These are phyloP conservation scores for Russula sp. DNA, from an alignment of 768 basidiomycete species.

Conservation along the genomic window DNA sequence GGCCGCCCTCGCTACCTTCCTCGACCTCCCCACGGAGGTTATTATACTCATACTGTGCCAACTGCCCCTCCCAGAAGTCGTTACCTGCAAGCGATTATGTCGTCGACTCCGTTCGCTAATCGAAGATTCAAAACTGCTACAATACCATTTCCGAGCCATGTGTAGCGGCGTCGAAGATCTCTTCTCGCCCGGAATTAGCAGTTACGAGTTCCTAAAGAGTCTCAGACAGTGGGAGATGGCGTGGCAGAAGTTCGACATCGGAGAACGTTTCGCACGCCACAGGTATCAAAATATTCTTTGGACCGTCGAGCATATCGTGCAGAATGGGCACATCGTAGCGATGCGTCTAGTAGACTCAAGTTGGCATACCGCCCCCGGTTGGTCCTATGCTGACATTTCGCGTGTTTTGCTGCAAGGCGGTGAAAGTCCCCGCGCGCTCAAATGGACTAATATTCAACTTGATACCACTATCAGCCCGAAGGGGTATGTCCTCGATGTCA, in stretches of 20 bases:
- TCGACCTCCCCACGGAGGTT: conserved; percentile 16
- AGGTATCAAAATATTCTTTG: conserved; percentile 24
- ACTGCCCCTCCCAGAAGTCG: conserved; percentile 18
- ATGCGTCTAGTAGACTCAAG: conserved; percentile 24
- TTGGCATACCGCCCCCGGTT: conserved; percentile 24
- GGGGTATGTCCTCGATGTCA: conserved; percentile 25
- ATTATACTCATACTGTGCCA: conserved; percentile 11
- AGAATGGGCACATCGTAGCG: conserved; percentile 20
- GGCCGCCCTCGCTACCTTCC: background rate
- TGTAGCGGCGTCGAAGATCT: conserved; percentile 21
- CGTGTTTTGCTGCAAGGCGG: background rate
- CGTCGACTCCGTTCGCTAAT: conserved; percentile 14
- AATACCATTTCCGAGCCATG: conserved; percentile 23
- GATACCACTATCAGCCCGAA: conserved; percentile 18
- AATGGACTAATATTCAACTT: conserved; percentile 22
- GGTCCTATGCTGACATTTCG: conserved; percentile 25
- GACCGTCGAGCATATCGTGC: conserved; percentile 25
- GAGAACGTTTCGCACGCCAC: conserved; percentile 23
- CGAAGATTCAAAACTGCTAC: conserved; percentile 10
- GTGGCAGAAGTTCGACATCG: conserved; percentile 23
- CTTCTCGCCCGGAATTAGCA: conserved; percentile 14
- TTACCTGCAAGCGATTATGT: conserved; percentile 20
- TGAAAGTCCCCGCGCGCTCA: background rate
- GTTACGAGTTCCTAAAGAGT: conserved; percentile 16
- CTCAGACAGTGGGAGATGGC: conserved; percentile 23